These are phyloP conservation scores for Corchorus capsularis DNA, from an alignment of 345 rosid genomes.

Conservation along the genomic window DNA sequence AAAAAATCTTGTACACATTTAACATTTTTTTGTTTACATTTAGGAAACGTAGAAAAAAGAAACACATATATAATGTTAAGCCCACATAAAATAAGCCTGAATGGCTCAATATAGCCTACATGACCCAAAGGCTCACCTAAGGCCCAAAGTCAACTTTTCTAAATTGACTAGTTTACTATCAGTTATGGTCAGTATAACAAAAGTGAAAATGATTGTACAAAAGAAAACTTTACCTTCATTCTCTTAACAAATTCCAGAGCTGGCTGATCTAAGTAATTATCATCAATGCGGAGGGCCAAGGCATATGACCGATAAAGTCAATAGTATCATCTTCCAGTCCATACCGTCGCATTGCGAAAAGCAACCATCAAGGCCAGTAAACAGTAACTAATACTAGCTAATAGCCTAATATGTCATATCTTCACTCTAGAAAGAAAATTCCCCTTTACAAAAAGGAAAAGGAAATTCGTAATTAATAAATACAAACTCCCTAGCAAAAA, in stretches of 20 bases:
- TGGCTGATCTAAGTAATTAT: conserved; percentile 75
- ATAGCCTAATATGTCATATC: background rate
- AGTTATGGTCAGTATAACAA: background rate
- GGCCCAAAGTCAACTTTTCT: background rate
- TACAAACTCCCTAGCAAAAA: background rate
- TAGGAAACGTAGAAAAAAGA: no score
- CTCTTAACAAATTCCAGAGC: conserved; percentile 79
- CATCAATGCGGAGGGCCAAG: conserved; percentile 76
- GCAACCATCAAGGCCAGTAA: background rate
- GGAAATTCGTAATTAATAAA: background rate
- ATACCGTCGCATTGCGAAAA: conserved; percentile 43
- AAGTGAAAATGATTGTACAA: background rate
- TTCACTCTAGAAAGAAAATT: background rate
- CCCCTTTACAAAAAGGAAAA: background rate
- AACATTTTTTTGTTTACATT: no score
- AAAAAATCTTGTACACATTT: no score
- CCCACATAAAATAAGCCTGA: no score
- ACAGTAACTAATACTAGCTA: background rate
- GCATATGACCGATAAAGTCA: conserved; percentile 95
- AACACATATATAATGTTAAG: no score
- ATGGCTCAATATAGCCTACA: no score
- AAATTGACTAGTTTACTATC: background rate
- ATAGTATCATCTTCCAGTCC: conserved; percentile 91
- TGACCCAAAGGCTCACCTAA: no score
- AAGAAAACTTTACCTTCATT: conserved; percentile 57